Conservation (phyloP, 352 stramenopile species). For the Phytopythium cucurbitacearum region DNA sequence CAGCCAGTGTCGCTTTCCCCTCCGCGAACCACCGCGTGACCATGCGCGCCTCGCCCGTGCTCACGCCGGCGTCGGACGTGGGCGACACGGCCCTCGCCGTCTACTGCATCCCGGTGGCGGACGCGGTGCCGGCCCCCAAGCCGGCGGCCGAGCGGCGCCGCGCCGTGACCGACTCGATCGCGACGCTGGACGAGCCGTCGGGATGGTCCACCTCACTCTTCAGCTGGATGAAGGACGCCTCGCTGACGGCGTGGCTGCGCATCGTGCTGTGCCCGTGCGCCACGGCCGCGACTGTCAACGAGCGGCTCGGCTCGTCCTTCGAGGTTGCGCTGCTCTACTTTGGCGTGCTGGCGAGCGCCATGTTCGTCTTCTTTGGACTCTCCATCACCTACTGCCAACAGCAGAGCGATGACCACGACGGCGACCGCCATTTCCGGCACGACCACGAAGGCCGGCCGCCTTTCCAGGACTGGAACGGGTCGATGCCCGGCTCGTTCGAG, state of each 20-base stretch:
- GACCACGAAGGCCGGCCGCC: too few relatives aligned
- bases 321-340: constrained; percentile 42
- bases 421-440: neutral
- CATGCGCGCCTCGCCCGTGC: neutral
- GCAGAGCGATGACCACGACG: neutral
- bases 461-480: too few relatives aligned
- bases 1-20: too few relatives aligned
- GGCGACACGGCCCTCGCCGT: constrained; percentile 1
- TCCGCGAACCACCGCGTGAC: neutral
- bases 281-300: constrained; percentile 31
- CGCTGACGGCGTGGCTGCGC: constrained; percentile 31
- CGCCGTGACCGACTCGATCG: constrained; percentile 2
- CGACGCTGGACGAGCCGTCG: constrained; percentile 4
- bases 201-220: constrained; percentile 22
- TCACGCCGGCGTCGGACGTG: neutral
- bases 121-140: neutral
- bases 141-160: constrained; percentile 3
- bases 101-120: constrained; percentile 5
- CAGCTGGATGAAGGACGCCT: constrained; percentile 22
- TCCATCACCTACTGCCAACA: constrained; percentile 12
- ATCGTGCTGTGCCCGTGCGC: constrained; percentile 38
- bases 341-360: constrained; percentile 27
- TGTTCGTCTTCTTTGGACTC: constrained; percentile 29
- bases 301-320: constrained; percentile 28
- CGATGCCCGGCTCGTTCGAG: too few relatives aligned